Base-by-base conservation (phyloP, 495 filamentous ascomycete genomes). In the Penicillium cinerascens region DNA sequence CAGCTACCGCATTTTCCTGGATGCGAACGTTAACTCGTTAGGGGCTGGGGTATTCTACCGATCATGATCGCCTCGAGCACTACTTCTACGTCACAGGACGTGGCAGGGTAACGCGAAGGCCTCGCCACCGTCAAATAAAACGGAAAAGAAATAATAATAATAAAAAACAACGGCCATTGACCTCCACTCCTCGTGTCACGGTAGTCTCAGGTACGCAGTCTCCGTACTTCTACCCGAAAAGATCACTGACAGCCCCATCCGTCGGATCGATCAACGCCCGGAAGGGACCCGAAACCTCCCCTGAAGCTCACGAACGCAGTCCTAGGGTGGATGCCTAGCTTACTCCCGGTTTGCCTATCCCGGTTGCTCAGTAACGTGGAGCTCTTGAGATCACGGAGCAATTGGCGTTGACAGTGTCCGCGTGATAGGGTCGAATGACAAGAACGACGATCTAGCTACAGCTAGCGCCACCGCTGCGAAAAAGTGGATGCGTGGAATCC, bases 361-460 rank as follows among this genome's bases (percentile, higher is more conserved):
- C 10, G 8, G 29, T 33, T 33, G 29, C 29, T 33, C 29, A 33
- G 10, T 13, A 33, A 33, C 29, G 29, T 33, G 29, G 29, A 33
- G 9, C 29, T 33, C 9, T 13, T 33, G 29, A 33, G 10, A 10
- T 33, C 29, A 40, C 43, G 47, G 21, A 25, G 18, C 49, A 27
- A 15, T 53, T 46, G 49, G 55, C 41, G 50, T 2, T 44, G 27
- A 47, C 20, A 42, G 46, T 41, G 44, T 50, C 56, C 56, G 56
- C 56, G 51, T 55, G 56, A 51, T 54, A 25, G 25, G 50, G 25
- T 43, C 41, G 38, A 53, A 51, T 61, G 50, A 56, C 41, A 35
- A 46, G 44, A 41, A 25, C 37, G 37, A 47, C 36, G 51, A 54
- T 51, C 47, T 38, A 43, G 29, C 56, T 59, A 54, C 42, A 43